These are phyloP conservation scores for Podaxis sp. DNA, from an alignment of 768 basidiomycete species.

Conservation along the genomic window DNA sequence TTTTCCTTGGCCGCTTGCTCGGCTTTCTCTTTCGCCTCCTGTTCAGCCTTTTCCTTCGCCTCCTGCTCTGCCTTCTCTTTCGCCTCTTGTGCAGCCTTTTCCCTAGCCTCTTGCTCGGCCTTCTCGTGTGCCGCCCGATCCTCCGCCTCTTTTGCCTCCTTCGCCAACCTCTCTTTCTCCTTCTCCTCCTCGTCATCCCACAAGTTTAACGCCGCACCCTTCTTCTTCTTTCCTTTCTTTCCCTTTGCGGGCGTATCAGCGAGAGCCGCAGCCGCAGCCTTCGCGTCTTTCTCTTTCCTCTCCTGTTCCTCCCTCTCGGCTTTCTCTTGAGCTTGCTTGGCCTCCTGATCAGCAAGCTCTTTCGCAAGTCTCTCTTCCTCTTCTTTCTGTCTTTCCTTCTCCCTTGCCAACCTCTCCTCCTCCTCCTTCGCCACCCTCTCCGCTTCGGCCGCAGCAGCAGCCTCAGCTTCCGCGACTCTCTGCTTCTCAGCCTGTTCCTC, in stretches of 20 bases:
- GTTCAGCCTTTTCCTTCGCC: conserved; percentile 9
- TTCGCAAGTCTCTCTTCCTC: conserved; percentile 11
- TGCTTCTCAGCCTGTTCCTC: conserved; percentile 11
- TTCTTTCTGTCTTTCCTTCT: conserved; percentile 8
- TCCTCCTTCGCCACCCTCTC: conserved; percentile 10
- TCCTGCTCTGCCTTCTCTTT: conserved; percentile 13
- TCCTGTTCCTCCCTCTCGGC: background rate
- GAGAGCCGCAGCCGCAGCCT: conserved; percentile 9
- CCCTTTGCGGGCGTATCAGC: background rate
- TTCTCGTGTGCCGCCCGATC: conserved; percentile 4
- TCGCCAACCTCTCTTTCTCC: conserved; percentile 11
- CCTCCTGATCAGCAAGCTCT: background rate
- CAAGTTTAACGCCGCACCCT: background rate
- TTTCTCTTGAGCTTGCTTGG: background rate
- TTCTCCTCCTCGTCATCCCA: conserved; percentile 16
- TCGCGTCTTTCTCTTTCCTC: conserved; percentile 6
- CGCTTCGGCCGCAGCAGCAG: conserved; percentile 10
- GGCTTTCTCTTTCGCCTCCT: conserved; percentile 8
- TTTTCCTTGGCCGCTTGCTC: background rate
- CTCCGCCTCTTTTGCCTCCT: conserved; percentile 19
- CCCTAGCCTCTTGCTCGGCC: conserved; percentile 15
- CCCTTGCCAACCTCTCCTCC: conserved; percentile 10
- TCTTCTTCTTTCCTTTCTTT: conserved; percentile 7
- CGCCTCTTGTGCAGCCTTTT: conserved; percentile 2
- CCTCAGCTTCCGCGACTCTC: conserved; percentile 8